phyloP scores from a whole-genome alignment of 257 asterid species.

The Solanum clarkiae region DNA sequence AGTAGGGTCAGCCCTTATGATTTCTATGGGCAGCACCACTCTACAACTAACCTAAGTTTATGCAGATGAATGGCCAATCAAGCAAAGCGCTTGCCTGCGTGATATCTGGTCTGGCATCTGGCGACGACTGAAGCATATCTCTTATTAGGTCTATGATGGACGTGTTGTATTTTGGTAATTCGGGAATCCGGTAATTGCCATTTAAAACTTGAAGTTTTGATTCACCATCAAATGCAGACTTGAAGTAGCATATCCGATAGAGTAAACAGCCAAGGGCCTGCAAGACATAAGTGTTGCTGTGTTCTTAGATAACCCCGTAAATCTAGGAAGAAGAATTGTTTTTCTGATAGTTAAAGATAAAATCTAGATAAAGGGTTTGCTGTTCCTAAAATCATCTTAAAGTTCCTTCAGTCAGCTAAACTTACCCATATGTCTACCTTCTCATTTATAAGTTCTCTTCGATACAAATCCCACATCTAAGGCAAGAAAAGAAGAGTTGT shows the following conservation, averaged over 20 bases:
- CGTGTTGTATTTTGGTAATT: conserved; percentile 72
- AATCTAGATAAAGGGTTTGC: neutral
- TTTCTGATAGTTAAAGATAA: neutral
- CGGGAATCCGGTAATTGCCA: conserved; percentile 93
- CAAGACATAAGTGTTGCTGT: neutral
- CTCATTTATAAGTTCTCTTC: conserved; percentile 81
- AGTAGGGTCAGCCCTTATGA: conserved; percentile 38
- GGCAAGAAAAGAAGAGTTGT: conserved; percentile 27
- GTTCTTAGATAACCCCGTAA: neutral
- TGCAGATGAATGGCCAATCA: conserved; percentile 86
- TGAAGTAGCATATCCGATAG: conserved; percentile 86
- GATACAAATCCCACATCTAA: conserved; percentile 96
- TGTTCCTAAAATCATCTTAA: neutral
- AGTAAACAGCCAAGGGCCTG: conserved; percentile 99
- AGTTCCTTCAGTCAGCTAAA: neutral
- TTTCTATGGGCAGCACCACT: conserved; percentile 41
- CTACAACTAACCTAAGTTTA: conserved; percentile 81
- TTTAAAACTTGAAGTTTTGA: conserved; percentile 92
- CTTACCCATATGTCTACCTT: conserved; percentile 99
- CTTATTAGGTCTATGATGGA: conserved; percentile 55
- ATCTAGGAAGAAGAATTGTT: neutral
- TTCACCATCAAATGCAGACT: conserved; percentile 96
- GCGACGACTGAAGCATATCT: conserved; percentile 85
- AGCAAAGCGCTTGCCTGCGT: conserved; percentile 98
- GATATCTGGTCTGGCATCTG: conserved; percentile 90